Percentiles rank a stretch among this genome's conserved stretches.
These are phyloP conservation scores for Cetraspora pellucida DNA, from an alignment of 192 early-diverging fungal species.

Conservation along the genomic window DNA sequence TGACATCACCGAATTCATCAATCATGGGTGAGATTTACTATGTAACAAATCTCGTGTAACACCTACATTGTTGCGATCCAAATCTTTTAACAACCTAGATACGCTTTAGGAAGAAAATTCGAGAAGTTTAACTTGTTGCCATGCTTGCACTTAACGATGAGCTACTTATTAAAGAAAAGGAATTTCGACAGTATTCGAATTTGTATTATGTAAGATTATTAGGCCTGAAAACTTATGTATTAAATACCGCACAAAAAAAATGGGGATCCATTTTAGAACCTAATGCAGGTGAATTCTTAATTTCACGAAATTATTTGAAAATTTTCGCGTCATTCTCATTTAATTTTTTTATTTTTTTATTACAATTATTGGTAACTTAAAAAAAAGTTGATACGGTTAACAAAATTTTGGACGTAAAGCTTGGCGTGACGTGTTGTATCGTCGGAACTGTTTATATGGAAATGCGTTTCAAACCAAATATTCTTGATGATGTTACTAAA, in stretches of 20 bases:
- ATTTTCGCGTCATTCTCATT: background rate
- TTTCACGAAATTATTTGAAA: background rate
- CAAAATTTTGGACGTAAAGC: conserved; percentile 75
- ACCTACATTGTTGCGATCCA: too few relatives aligned
- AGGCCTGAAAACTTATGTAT: conserved; percentile 61
- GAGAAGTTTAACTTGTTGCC: too few relatives aligned
- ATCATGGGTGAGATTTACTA: too few relatives aligned
- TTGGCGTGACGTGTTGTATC: conserved; percentile 65
- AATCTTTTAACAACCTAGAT: too few relatives aligned
- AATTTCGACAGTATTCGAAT: conserved; percentile 83
- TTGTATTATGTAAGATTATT: conserved; percentile 81
- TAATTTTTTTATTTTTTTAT: background rate
- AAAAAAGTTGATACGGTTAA: conserved; percentile 48
- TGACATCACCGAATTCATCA: too few relatives aligned
- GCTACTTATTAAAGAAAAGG: conserved; percentile 62
- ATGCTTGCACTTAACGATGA: background rate
- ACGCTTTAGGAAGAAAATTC: too few relatives aligned
- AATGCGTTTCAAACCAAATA: conserved; percentile 85
- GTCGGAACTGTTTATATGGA: conserved; percentile 91
- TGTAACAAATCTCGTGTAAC: too few relatives aligned
- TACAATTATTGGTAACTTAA: conserved; percentile 6
- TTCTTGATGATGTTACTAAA: conserved; percentile 83
- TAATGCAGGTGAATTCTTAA: background rate
- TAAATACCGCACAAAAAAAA: conserved; percentile 54
- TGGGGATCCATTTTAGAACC: conserved; percentile 48